Evolutionary conservation across 768 basidiomycete genomes (phyloP), one percentile per base, ranked within the genome.

Genomic region (Pisolithus tinctorius): DNA sequence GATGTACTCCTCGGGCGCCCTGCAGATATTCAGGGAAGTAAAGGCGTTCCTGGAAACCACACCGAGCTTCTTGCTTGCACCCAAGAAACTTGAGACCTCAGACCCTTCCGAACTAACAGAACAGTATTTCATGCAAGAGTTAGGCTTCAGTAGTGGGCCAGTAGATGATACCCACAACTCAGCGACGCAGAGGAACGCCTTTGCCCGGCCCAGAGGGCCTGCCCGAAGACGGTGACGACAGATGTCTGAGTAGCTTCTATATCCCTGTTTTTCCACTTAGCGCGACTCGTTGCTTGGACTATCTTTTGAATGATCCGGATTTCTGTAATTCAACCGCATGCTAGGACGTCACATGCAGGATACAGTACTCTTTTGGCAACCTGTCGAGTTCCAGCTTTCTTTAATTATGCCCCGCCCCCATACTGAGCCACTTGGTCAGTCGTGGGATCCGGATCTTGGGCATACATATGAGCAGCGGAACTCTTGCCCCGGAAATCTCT

Each of bases 11-110:
- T 83, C 86, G 2, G 83, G 82, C 8, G 79, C 80, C 10, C 59
- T 74, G 9, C 66, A 77, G 17, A 74, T 85, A 6, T 84, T 79
- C 59, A 72, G 75, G 47, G 69, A 77, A 7, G 82, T 79, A 30
- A 83, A 82, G 54, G 69, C 67, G 4, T 61, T 84, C 2, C 72
- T 81, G 54, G 68, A 69, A 47, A 74, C 68, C 13, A 69, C 67
- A 46, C 69, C 73, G 16, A 71, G 70, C 26, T 68, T 74, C 8
- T 53, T 58, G 23, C 54, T 83, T 11, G 73, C 75, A 3, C 58
- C 78, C 16, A 77, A 79, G 60, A 94, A 81, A 73, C 74, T 94
- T 49, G 89, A 95, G 63, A 94, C 89, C 0, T 88, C 88, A 0
- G 84, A 91, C 58, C 86, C 89, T 0, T 55, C 59, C 14, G 93